Percentiles rank a stretch among this genome's conserved stretches.
These are phyloP conservation scores for Galerina sulciceps DNA, from an alignment of 768 basidiomycete genomes.

Conservation along the genomic window DNA sequence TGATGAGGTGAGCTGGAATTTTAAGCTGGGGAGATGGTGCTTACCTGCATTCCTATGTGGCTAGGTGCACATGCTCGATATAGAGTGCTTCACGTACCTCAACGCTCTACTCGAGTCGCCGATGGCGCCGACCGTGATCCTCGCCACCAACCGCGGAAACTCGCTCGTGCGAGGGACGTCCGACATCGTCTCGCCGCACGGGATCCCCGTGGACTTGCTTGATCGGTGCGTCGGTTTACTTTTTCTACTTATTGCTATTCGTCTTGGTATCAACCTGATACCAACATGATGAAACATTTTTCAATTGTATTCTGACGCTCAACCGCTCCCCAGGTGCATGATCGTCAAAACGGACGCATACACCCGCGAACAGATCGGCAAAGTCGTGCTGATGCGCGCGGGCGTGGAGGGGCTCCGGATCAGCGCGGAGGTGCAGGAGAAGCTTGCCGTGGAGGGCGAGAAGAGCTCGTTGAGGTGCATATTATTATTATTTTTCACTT, in stretches of 20 bases:
- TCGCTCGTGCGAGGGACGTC: conserved; percentile 91
- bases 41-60: no score
- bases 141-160: conserved; percentile 95
- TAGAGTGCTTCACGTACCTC: conserved; percentile 98
- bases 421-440: conserved; percentile 76
- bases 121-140: conserved; percentile 96
- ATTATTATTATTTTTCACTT: conserved; percentile 8
- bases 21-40: no score
- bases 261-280: background rate
- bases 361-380: conserved; percentile 80
- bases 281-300: no score
- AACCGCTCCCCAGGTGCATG: conserved; percentile 63
- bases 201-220: conserved; percentile 90
- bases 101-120: conserved; percentile 94
- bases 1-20: conserved; percentile 87
- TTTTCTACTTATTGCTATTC: background rate
- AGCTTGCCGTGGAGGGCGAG: conserved; percentile 81
- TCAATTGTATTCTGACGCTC: background rate
- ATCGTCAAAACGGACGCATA: conserved; percentile 94
- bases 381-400: conserved; percentile 85
- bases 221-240: conserved; percentile 65
- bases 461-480: conserved; percentile 78
- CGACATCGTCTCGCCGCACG: conserved; percentile 91
- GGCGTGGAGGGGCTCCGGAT: conserved; percentile 85
- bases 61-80: conserved; percentile 99